Evolutionary conservation across 305 asterid species (phyloP).

Genomic region (Solanum hybrid): DNA sequence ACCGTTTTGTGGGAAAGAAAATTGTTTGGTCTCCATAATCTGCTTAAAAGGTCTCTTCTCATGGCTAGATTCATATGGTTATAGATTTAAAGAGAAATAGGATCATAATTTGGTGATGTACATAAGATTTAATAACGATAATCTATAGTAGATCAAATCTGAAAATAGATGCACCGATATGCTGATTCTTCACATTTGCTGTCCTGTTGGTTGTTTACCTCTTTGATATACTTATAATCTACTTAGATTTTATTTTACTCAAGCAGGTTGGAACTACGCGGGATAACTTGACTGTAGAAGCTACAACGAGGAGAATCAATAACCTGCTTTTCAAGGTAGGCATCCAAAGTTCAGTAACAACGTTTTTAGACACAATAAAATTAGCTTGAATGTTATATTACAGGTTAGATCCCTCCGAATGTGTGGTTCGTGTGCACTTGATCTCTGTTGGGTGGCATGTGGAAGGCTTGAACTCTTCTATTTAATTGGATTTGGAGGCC

Average conservation of each 20-base stretch:
- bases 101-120: no score
- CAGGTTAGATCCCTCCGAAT: slow-evolving; percentile 89
- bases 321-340: slow-evolving; percentile 69
- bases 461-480: slow-evolving; percentile 89
- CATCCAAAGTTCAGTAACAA: neutral
- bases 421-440: slow-evolving; percentile 92
- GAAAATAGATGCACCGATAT: no score
- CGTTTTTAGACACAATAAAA: neutral
- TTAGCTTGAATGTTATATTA: slow-evolving; percentile 3
- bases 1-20: no score
- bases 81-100: no score
- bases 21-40: no score
- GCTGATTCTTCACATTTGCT: no score
- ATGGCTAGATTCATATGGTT: no score
- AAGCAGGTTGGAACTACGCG: slow-evolving; percentile 65
- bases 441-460: slow-evolving; percentile 87
- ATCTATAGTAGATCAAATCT: no score
- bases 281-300: slow-evolving; percentile 56
- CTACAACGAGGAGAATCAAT: slow-evolving; percentile 56
- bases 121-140: no score
- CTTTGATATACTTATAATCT: neutral
- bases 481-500: slow-evolving; percentile 80
- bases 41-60: no score
- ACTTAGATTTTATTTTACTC: neutral
- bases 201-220: neutral